Percentiles rank a stretch among this genome's conserved stretches.
Evolutionary conservation across 805 yeast species (phyloP).

Genomic region (Starmerella floris): DNA sequence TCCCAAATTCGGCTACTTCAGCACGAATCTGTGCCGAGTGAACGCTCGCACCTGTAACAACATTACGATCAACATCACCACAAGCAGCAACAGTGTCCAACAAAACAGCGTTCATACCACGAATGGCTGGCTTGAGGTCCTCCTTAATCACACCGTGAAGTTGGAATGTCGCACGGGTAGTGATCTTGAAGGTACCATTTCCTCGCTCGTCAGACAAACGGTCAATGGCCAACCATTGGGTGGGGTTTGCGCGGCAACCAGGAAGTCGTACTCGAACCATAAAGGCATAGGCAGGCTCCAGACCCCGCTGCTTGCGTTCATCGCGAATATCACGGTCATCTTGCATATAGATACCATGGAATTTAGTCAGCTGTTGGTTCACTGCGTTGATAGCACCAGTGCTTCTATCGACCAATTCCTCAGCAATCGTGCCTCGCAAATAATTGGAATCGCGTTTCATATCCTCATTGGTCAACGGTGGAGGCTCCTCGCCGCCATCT

Average conservation of each 20-base stretch:
- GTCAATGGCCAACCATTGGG: conserved; percentile 79
- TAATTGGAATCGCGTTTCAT: conserved; percentile 78
- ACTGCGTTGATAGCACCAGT: conserved; percentile 86
- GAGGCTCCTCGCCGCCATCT: conserved; percentile 78
- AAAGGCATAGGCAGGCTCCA: conserved; percentile 92
- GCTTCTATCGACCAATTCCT: conserved; percentile 63
- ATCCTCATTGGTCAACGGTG: conserved; percentile 88
- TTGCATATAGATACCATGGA: conserved; percentile 97
- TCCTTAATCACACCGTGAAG: conserved; percentile 88
- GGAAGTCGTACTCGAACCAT: conserved; percentile 95
- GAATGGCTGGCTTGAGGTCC: conserved; percentile 74
- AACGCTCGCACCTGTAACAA: conserved; percentile 84
- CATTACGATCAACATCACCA: conserved; percentile 96
- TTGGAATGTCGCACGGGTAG: conserved; percentile 96
- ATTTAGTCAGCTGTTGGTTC: conserved; percentile 89
- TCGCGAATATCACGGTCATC: conserved; percentile 95
- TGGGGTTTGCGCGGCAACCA: conserved; percentile 78
- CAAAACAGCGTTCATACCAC: conserved; percentile 80
- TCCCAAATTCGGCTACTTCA: conserved; percentile 54
- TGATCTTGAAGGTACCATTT: conserved; percentile 83
- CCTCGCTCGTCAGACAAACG: conserved; percentile 67
- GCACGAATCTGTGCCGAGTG: conserved; percentile 66
- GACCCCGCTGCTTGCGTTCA: conserved; percentile 77
- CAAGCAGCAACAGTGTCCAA: conserved; percentile 96
- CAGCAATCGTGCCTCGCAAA: conserved; percentile 85